These are phyloP conservation scores for Metschnikowia vanudenii DNA, from an alignment of 805 yeast species.

Conservation along the genomic window DNA sequence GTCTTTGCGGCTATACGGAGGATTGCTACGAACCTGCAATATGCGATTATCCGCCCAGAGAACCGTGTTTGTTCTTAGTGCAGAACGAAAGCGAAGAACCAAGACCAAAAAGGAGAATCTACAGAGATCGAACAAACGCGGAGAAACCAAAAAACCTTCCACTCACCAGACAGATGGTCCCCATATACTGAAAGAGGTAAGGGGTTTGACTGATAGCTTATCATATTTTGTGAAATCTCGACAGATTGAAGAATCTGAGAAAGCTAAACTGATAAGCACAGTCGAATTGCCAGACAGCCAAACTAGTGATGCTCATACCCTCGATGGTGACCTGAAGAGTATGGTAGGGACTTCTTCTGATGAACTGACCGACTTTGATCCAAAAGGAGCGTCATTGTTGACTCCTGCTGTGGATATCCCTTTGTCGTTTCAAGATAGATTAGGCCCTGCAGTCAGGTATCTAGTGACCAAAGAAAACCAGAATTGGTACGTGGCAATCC, in stretches of 20 bases:
- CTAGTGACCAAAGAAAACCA: conserved; percentile 39
- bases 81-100: conserved; percentile 13
- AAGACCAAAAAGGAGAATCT: conserved; percentile 9
- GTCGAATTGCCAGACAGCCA: conserved; percentile 14
- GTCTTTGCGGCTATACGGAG: not conserved
- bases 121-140: conserved; percentile 25
- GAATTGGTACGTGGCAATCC: conserved; percentile 49
- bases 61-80: conserved; percentile 15
- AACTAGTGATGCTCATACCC: not conserved
- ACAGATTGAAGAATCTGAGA: not conserved
- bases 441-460: conserved; percentile 41
- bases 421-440: conserved; percentile 28
- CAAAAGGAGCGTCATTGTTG: conserved; percentile 15
- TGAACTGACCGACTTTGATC: conserved; percentile 9
- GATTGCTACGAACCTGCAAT: conserved; percentile 6
- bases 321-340: conserved; percentile 1
- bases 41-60: conserved; percentile 3
- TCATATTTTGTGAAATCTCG: conserved; percentile 15
- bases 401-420: conserved; percentile 35
- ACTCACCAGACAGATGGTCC: conserved; percentile 25
- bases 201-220: conserved; percentile 30
- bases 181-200: conserved; percentile 28
- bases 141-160: conserved; percentile 20
- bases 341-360: conserved; percentile 3
- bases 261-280: conserved; percentile 19